Evolutionary conservation across 345 rosid genomes (phyloP).

Genomic region (Eucalyptus sp.): DNA sequence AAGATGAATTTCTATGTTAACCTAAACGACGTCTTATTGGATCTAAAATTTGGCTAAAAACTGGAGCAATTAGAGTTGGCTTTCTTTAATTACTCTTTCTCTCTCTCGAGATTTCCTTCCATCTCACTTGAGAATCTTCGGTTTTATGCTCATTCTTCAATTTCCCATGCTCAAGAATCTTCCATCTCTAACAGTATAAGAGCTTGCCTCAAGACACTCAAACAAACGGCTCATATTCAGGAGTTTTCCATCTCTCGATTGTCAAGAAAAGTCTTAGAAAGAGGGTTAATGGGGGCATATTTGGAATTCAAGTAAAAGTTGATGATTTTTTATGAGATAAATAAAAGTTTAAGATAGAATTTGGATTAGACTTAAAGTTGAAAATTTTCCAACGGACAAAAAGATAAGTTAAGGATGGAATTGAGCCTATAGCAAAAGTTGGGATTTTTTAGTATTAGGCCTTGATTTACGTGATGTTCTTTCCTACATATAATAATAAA

Average conservation of each 20-base stretch:
- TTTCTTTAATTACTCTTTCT: neutral
- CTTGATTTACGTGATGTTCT: neutral
- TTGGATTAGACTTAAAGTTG: neutral
- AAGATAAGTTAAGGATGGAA: neutral
- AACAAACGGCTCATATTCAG: rapidly evolving
- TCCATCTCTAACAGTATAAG: rapidly evolving
- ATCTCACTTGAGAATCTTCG: neutral
- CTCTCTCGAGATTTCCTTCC: neutral
- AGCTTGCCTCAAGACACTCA: neutral
- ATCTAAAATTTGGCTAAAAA: neutral
- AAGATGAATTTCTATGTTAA: neutral
- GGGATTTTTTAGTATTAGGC: neutral
- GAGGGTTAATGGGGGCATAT: neutral
- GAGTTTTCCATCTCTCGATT: neutral
- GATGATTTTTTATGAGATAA: neutral
- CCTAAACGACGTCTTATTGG: neutral
- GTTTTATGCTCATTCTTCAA: neutral
- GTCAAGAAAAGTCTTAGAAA: no score
- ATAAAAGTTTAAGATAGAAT: neutral
- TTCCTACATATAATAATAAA: neutral
- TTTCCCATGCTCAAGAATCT: neutral
- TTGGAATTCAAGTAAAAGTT: neutral
- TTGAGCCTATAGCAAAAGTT: neutral
- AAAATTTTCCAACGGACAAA: neutral
- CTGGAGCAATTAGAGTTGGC: neutral